Conservation (phyloP, 768 basidiomycete genomes). For the Austroboletus eburneus region DNA sequence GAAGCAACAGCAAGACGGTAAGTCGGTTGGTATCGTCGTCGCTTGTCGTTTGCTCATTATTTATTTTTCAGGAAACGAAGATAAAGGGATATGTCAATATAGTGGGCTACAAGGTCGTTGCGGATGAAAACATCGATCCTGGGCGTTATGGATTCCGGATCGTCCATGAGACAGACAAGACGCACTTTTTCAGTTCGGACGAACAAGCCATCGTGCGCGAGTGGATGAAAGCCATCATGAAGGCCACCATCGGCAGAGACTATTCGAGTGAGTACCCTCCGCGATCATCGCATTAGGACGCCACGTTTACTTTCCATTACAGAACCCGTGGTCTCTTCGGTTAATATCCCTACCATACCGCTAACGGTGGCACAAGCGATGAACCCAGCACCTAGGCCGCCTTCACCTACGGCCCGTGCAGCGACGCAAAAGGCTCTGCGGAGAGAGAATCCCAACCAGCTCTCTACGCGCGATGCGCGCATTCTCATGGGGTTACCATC, state of each 20-base stretch:
- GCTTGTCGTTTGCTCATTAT: background rate
- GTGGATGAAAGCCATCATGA: constrained; percentile 99
- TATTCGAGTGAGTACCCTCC: constrained; percentile 67
- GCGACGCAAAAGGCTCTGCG: constrained; percentile 86
- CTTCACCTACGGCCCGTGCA: constrained; percentile 82
- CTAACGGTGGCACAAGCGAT: constrained; percentile 92
- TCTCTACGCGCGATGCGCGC: constrained; percentile 76
- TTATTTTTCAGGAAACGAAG: constrained; percentile 66
- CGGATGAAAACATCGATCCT: constrained; percentile 88
- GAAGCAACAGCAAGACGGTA: constrained; percentile 58
- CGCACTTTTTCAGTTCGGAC: constrained; percentile 89
- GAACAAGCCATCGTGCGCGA: constrained; percentile 83
- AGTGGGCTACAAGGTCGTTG: constrained; percentile 85
- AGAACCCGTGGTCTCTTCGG: constrained; percentile 95
- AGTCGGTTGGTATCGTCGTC: background rate
- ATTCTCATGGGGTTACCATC: constrained; percentile 62
- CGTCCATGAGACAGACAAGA: constrained; percentile 81
- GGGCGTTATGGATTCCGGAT: constrained; percentile 95
- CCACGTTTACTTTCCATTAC: constrained; percentile 5
- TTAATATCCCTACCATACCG: constrained; percentile 95
- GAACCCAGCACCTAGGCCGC: constrained; percentile 93
- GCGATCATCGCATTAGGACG: background rate
- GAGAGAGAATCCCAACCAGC: constrained; percentile 78
- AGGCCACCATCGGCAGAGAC: constrained; percentile 93
- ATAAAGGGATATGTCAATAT: constrained; percentile 97